A percentile compares a stretch with the other conserved stretches of the same genome.
phyloP scores from a whole-genome alignment of 2,329 filamentous ascomycete genomes.

The Cladophialophora bantiana region DNA sequence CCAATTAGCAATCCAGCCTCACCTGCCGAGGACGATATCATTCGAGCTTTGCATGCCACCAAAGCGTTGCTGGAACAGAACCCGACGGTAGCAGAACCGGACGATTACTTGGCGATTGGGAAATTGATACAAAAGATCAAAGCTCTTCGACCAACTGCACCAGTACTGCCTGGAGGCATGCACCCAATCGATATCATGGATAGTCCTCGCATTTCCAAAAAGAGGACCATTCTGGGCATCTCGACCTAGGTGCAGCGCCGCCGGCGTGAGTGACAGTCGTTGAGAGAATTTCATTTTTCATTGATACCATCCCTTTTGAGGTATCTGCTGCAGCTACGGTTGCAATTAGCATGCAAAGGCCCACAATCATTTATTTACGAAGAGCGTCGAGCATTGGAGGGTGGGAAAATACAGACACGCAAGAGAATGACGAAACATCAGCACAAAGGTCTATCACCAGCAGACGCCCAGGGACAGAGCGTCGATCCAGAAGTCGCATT shows the following conservation, averaged over 20 bases:
- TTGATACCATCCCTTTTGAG: conserved; percentile 26
- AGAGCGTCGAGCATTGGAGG: conserved; percentile 28
- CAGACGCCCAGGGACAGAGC: conserved; percentile 26
- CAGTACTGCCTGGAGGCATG: conserved; percentile 52
- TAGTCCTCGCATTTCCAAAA: conserved; percentile 52
- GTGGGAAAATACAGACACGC: conserved; percentile 16
- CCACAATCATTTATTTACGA: conserved; percentile 31
- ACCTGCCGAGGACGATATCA: conserved; percentile 83
- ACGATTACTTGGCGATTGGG: conserved; percentile 77
- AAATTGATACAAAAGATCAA: conserved; percentile 87
- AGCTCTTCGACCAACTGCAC: conserved; percentile 62
- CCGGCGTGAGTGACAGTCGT: not conserved
- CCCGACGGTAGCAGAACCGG: conserved; percentile 74
- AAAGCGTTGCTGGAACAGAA: conserved; percentile 80
- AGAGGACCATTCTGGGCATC: conserved; percentile 53
- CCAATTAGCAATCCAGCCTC: conserved; percentile 63
- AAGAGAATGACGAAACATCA: conserved; percentile 15
- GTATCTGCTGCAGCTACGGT: conserved; percentile 14
- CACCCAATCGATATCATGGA: conserved; percentile 53
- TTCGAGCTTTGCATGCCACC: conserved; percentile 79
- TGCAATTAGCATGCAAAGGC: conserved; percentile 8
- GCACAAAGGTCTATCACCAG: conserved; percentile 21
- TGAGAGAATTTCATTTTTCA: conserved; percentile 7
- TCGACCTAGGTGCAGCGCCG: conserved; percentile 39
- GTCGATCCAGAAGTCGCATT: conserved; percentile 31